These are phyloP conservation scores for Helianthus tuberosus DNA, from an alignment of 129 eudicot genomes.

Conservation along the genomic window DNA sequence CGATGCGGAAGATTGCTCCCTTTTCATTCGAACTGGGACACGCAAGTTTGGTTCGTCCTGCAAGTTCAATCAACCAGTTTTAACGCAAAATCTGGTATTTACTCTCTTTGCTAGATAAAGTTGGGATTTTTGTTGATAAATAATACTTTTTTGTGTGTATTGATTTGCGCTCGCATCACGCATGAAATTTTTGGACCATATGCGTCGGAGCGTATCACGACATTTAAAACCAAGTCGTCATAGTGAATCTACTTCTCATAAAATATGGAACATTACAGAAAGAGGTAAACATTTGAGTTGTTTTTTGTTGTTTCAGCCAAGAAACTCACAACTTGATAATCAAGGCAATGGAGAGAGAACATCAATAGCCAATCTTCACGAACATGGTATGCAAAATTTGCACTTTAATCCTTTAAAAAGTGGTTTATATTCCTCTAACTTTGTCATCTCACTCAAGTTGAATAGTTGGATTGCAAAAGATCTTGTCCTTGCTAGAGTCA, in stretches of 20 bases:
- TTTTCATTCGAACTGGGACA: no score
- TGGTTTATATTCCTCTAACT: not conserved
- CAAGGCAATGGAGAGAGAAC: conserved; percentile 70
- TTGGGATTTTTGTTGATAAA: no score
- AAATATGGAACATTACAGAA: not conserved
- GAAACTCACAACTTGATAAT: conserved; percentile 59
- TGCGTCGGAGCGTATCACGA: no score
- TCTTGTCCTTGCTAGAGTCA: conserved; percentile 90
- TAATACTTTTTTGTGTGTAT: no score
- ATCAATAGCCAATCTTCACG: conserved; percentile 79
- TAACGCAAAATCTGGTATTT: no score
- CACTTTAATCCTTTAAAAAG: conserved; percentile 12
- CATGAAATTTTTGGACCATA: no score
- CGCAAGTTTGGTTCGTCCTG: no score
- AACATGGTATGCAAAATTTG: conserved; percentile 64
- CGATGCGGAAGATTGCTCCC: no score
- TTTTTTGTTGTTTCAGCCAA: conserved; percentile 43
- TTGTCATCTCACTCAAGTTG: conserved; percentile 5
- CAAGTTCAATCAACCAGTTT: no score
- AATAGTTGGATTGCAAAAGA: conserved; percentile 96
- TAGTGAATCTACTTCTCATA: conserved; percentile 1
- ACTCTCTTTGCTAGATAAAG: no score
- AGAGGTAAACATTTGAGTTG: not conserved
- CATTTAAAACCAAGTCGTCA: not conserved
- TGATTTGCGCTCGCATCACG: no score